A percentile compares a stretch with the other conserved stretches of the same genome.
phyloP scores from a whole-genome alignment of 306 rosid species.

The Trifolium repens region DNA sequence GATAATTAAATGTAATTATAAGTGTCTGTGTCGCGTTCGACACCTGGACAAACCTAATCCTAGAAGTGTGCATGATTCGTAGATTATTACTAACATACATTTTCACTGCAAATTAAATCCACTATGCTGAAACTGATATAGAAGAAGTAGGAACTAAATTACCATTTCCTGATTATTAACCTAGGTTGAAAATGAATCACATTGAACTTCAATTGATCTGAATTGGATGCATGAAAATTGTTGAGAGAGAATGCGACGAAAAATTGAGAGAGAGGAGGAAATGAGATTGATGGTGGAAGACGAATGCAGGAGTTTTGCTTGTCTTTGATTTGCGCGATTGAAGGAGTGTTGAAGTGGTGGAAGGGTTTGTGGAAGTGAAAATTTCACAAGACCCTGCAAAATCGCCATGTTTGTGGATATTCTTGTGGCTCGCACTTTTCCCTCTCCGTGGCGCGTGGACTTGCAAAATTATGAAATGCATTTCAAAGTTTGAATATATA shows the following conservation, averaged over 20 bases:
- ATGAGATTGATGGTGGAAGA: constrained; percentile 3
- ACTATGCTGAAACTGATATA: background rate
- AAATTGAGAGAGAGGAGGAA: background rate
- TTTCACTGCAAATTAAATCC: background rate
- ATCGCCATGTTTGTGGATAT: constrained; percentile 63
- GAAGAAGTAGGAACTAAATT: constrained; percentile 10
- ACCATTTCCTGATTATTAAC: constrained; percentile 45
- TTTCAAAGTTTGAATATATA: no score
- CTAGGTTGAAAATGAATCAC: constrained; percentile 16
- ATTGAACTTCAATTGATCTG: background rate
- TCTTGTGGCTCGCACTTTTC: constrained; percentile 60
- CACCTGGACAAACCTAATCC: no score
- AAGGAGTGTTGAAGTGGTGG: constrained; percentile 29
- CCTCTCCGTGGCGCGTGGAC: no score
- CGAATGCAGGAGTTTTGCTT: constrained; percentile 17
- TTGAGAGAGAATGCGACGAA: constrained; percentile 5
- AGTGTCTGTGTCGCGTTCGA: no score
- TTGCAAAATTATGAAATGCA: no score
- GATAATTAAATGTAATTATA: no score
- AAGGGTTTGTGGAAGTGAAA: constrained; percentile 44
- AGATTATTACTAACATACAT: background rate
- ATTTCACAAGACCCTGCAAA: constrained; percentile 54
- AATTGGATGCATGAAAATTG: background rate
- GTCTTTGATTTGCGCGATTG: constrained; percentile 25
- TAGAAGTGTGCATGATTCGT: no score